phyloP scores from a whole-genome alignment of 2,329 filamentous ascomycete species.

The Colletotrichum falcatum region DNA sequence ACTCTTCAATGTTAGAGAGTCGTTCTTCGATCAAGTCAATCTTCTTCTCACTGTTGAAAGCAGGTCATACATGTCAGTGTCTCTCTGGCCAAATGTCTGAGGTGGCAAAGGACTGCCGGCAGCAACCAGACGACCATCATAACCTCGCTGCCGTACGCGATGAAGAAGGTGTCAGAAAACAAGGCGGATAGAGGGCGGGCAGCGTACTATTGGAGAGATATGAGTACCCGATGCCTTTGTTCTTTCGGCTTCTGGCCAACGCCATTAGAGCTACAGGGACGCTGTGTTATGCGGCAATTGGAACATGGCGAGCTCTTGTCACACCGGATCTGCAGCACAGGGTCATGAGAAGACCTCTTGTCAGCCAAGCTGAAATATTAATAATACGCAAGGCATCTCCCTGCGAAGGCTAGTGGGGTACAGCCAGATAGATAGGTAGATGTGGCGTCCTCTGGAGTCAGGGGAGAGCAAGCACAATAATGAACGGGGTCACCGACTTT shows the following conservation, averaged over 20 bases:
- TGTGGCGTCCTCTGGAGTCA: background rate
- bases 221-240: slow-evolving; percentile 66
- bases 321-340: slow-evolving; percentile 64
- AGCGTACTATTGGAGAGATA: slow-evolving; percentile 70
- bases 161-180: slow-evolving; percentile 1
- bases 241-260: slow-evolving; percentile 67
- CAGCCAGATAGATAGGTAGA: too few relatives aligned
- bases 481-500: slow-evolving; percentile 52
- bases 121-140: background rate
- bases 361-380: slow-evolving; percentile 31
- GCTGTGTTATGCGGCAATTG: slow-evolving; percentile 66
- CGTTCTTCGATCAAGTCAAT: slow-evolving; percentile 62
- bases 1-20: slow-evolving; percentile 58
- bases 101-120: background rate
- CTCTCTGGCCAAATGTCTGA: background rate
- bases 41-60: slow-evolving; percentile 61
- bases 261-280: slow-evolving; percentile 66
- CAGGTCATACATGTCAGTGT: slow-evolving; percentile 1
- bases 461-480: slow-evolving; percentile 7
- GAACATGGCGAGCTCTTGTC: slow-evolving; percentile 70
- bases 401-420: slow-evolving; percentile 1
- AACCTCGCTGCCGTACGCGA: background rate
- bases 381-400: background rate
- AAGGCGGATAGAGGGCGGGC: slow-evolving; percentile 6
- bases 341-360: slow-evolving; percentile 22